Base-by-base conservation (phyloP, 2,329 filamentous ascomycete species). In the Ceratocystis papillata region DNA sequence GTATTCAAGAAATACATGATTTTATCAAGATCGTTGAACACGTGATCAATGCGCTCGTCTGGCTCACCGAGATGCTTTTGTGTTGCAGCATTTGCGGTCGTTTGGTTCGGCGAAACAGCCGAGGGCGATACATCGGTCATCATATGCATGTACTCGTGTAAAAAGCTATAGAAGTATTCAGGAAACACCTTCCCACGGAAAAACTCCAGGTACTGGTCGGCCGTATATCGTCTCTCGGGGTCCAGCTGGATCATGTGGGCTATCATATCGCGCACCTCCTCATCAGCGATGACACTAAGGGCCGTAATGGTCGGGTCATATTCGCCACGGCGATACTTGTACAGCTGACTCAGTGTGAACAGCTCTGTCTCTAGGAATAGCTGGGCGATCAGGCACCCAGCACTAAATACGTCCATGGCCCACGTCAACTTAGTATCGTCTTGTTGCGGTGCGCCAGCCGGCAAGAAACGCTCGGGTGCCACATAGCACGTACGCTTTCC, bases 331-430 rank as follows among this genome's bases (percentile, higher is more conserved):
- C 91, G 87, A 73, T 96, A 99, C 73, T 92, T 93, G 79, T 93
- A 97, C 64, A 99, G 83, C 75, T 97, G 93, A 71, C 90, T 96
- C 10, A 99, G 81, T n/a, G 86, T 96, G 76, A 99, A 97, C n/a
- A 97, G 93, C 7, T 95, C 92, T 0, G 91, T 83, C 76, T 99
- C 94, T 5, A 97, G 83, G 70, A 99, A 96, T 46, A 99, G 81
- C 75, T 99, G 94, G 1, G 94, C 94, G 72, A 99, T 96, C 48
- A 97, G 92, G 74, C 95, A 99, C 6, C 94, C 94, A 25, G 88
- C 88, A 75, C 94, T 97, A 78, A 99, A 99, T 45, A 99, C 87
- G 74, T 99, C 94, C 95, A 99, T 99, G 46, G 94, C 93, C 92
- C 93, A 96, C 3, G 81, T 86, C 72, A 86, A 76, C 77, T 84